These are phyloP conservation scores for Fusarium sacchari DNA, from an alignment of 2,329 filamentous ascomycete genomes.

Conservation along the genomic window DNA sequence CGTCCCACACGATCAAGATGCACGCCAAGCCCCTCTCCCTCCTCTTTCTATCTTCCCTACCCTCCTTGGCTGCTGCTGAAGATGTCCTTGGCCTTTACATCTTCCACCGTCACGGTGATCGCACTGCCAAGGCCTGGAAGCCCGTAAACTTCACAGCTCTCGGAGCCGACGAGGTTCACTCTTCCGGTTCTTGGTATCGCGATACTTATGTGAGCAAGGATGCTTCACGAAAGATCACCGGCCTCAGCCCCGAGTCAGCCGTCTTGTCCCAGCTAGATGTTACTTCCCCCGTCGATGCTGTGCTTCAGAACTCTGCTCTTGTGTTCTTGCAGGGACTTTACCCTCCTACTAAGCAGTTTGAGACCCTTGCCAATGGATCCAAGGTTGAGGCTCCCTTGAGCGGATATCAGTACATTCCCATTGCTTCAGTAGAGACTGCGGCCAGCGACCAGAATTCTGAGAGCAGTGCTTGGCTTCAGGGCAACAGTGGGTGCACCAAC, in stretches of 20 bases:
- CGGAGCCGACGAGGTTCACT: slow-evolving; percentile 79
- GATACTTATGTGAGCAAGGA: slow-evolving; percentile 74
- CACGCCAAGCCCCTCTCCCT: slow-evolving; percentile 53
- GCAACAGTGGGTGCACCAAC: slow-evolving; percentile 65
- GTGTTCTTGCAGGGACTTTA: slow-evolving; percentile 89
- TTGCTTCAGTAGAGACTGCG: slow-evolving; percentile 68
- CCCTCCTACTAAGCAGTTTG: slow-evolving; percentile 72
- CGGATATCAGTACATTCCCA: slow-evolving; percentile 86
- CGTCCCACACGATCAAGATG: slow-evolving; percentile 45
- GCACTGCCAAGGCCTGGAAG: slow-evolving; percentile 79
- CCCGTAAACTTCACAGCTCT: slow-evolving; percentile 81
- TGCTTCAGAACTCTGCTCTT: slow-evolving; percentile 82
- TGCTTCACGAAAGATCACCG: slow-evolving; percentile 69
- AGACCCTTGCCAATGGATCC: slow-evolving; percentile 77
- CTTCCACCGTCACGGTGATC: slow-evolving; percentile 90
- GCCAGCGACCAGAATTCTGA: slow-evolving; percentile 66
- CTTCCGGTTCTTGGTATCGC: slow-evolving; percentile 79
- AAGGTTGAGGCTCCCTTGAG: slow-evolving; percentile 73
- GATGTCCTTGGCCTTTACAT: slow-evolving; percentile 84
- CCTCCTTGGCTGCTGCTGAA: slow-evolving; percentile 61
- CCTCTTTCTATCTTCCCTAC: slow-evolving; percentile 50
- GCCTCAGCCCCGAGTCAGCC: slow-evolving; percentile 73
- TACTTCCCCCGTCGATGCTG: slow-evolving; percentile 76
- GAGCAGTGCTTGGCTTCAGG: slow-evolving; percentile 68
- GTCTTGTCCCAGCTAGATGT: slow-evolving; percentile 76